These are phyloP conservation scores for Aspergillus incahuasiensis DNA, from an alignment of 495 filamentous ascomycete species.

Conservation along the genomic window DNA sequence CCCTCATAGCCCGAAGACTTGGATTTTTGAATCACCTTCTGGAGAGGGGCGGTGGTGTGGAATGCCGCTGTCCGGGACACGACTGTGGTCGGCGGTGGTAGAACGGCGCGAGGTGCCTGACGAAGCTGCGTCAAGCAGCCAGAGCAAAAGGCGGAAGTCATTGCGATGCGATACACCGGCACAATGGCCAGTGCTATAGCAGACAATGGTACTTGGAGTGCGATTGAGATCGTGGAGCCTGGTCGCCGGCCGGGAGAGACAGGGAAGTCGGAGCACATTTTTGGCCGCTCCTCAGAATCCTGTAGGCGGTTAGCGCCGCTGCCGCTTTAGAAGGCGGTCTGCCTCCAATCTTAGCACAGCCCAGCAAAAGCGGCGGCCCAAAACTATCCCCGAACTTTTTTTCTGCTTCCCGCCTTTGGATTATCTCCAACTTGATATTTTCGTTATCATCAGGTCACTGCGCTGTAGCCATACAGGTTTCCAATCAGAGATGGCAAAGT, in stretches of 20 bases:
- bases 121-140: constrained; percentile 56
- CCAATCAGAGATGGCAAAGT: constrained; percentile 27
- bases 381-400: constrained; percentile 26
- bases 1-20: constrained; percentile 14
- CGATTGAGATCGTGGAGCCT: constrained; percentile 23
- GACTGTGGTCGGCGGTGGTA: constrained; percentile 32
- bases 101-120: constrained; percentile 43
- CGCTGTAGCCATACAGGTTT: background rate
- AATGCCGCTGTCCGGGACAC: constrained; percentile 40
- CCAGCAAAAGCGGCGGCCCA: constrained; percentile 17
- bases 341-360: background rate
- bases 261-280: constrained; percentile 27
- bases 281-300: constrained; percentile 23
- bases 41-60: constrained; percentile 37
- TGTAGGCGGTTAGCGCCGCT: constrained; percentile 22
- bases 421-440: background rate
- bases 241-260: constrained; percentile 16
- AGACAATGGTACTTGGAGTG: constrained; percentile 29
- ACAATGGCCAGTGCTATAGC: constrained; percentile 32
- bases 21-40: constrained; percentile 29
- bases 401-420: constrained; percentile 18
- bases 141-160: constrained; percentile 66
- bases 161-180: constrained; percentile 37
- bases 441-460: background rate
- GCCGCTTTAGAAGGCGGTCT: constrained; percentile 16